These are phyloP conservation scores for Termitomyces sp. DNA, from an alignment of 768 basidiomycete species.

Conservation along the genomic window DNA sequence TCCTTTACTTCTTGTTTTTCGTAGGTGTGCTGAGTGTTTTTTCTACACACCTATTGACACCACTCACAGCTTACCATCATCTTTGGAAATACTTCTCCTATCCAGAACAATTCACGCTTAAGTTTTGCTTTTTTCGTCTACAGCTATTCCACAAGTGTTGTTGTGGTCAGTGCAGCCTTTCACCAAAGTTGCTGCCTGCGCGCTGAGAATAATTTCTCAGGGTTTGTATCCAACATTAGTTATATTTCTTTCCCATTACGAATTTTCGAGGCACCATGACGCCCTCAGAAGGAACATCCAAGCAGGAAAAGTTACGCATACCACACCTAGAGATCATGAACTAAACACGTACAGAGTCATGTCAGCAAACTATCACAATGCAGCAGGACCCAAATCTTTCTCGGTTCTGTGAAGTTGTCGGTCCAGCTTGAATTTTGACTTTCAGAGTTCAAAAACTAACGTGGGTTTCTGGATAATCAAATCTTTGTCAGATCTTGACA, in stretches of 20 bases:
- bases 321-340: neutral
- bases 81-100: constrained; percentile 2
- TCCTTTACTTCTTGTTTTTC: constrained; percentile 9
- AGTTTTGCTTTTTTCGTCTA: constrained; percentile 5
- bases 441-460: no score
- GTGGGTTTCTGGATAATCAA: no score
- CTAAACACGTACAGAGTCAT: neutral
- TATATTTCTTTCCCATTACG: neutral
- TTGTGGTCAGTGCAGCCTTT: constrained; percentile 3
- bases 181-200: neutral
- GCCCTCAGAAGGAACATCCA: neutral
- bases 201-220: neutral
- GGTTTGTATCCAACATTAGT: constrained; percentile 6
- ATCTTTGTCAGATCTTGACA: no score
- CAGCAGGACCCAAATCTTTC: neutral
- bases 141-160: constrained; percentile 4
- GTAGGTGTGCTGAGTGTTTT: neutral
- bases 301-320: neutral
- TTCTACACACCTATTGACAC: neutral
- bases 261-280: neutral
- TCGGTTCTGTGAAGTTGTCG: neutral
- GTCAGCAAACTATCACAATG: neutral
- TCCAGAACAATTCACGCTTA: neutral
- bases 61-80: neutral
- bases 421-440: no score